Evolutionary conservation across 2,329 filamentous ascomycete genomes (phyloP).

Genomic region (Aspergillus ibericus): DNA sequence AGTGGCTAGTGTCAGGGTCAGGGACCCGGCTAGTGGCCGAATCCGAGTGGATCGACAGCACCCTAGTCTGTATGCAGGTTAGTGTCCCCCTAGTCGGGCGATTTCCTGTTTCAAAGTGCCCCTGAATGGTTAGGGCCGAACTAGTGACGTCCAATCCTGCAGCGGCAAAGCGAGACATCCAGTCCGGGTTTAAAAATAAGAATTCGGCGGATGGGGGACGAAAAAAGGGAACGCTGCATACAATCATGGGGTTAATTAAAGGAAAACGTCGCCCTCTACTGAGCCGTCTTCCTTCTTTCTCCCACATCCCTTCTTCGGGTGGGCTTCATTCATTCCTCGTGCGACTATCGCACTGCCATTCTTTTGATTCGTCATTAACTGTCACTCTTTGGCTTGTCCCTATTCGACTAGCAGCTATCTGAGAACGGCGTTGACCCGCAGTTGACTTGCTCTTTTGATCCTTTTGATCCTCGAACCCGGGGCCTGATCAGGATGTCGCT

Average conservation of each 20-base stretch:
- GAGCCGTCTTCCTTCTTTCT: slow-evolving; percentile 2
- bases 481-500: slow-evolving; percentile 27
- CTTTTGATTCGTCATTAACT: slow-evolving; percentile 19
- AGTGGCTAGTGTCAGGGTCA: neutral
- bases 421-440: slow-evolving; percentile 4
- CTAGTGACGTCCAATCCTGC: slow-evolving; percentile 5
- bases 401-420: too few relatives aligned
- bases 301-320: slow-evolving; percentile 12
- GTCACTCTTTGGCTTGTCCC: slow-evolving; percentile 17
- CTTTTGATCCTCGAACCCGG: neutral
- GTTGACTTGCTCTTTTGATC: slow-evolving; percentile 2
- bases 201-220: neutral
- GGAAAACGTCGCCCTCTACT: slow-evolving; percentile 11
- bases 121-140: slow-evolving; percentile 7
- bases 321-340: slow-evolving; percentile 22
- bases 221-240: neutral
- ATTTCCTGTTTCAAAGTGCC: slow-evolving; percentile 5
- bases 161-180: neutral
- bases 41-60: neutral
- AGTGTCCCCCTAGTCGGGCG: neutral
- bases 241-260: slow-evolving; percentile 1
- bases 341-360: slow-evolving; percentile 32
- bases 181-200: slow-evolving; percentile 2
- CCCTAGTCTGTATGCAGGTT: neutral
- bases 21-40: slow-evolving; percentile 1